Conservation (phyloP, 495 filamentous ascomycete genomes). For the Neurospora intermedia region DNA sequence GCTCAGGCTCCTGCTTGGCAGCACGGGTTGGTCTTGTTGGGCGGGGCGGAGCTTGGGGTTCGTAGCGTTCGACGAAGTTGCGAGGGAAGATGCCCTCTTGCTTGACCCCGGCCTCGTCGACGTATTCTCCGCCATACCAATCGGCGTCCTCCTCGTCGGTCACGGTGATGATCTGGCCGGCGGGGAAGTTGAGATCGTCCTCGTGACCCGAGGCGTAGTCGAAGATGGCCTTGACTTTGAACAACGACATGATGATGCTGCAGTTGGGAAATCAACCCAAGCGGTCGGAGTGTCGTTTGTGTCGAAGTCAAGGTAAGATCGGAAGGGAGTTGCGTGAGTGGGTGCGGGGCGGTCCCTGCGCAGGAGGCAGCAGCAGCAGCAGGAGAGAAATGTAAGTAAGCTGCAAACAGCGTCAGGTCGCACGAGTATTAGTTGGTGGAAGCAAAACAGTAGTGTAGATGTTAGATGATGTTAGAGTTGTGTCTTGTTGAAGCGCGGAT, state of each 20-base stretch:
- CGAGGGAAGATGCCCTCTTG: slow-evolving; percentile 88
- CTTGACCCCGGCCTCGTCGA: slow-evolving; percentile 58
- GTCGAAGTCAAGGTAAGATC: not conserved
- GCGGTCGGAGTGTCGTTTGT: not conserved
- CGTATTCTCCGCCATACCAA: slow-evolving; percentile 91
- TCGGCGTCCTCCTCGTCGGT: slow-evolving; percentile 85
- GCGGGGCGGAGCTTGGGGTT: slow-evolving; percentile 80
- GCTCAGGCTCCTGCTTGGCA: slow-evolving; percentile 58
- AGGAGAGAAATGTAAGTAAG: not conserved
- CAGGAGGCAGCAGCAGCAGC: not conserved
- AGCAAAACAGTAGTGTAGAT: not conserved
- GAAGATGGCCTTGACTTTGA: slow-evolving; percentile 91
- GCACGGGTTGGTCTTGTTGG: slow-evolving; percentile 45
- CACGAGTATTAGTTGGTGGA: not conserved
- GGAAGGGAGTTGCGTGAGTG: slow-evolving; percentile 8
- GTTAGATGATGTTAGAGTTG: not conserved
- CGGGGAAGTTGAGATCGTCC: slow-evolving; percentile 80
- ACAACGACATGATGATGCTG: slow-evolving; percentile 55
- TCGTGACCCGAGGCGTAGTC: slow-evolving; percentile 87
- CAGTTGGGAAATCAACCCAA: not conserved
- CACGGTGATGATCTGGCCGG: slow-evolving; percentile 86
- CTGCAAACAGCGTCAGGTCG: not conserved
- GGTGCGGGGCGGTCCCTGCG: slow-evolving; percentile 6
- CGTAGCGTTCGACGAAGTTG: slow-evolving; percentile 94
- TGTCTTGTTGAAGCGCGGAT: not conserved